Evolutionary conservation across 352 stramenopile species (phyloP), one percentile per base, ranked within the genome.

Genomic region (Globisporangium paroecandrum): DNA sequence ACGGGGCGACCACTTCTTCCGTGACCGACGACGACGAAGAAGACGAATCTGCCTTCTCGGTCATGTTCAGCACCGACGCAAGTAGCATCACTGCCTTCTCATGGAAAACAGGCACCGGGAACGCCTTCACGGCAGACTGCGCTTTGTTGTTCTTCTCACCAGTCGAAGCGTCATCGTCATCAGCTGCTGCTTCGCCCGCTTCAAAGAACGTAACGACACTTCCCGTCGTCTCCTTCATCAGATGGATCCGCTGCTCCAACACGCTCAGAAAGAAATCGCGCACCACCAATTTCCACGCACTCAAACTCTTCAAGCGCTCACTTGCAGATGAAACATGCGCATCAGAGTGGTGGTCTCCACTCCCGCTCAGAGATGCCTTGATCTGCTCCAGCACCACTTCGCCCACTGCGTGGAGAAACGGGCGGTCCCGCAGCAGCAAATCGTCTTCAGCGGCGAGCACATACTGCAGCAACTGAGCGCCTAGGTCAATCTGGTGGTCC

Each of bases 351-450:
- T 79, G 75, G 56, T 85, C 78, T 58, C 71, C 76, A 62, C 72
- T 85, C 13, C 53, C 75, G 13, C 69, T 68, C 13, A 78, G 65
- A 68, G 58, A 70, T 18, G 60, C 22, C 58, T 81, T 83, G 38
- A 85, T 72, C 61, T 87, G 79, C 15, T 89, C 76, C 5, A 92
- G 62, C 41, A 87, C 64, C 13, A 90, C 73, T 66, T 91, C 82
- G 8, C 74, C 75, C 6, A 94, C 65, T n/a, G 82, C 74, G 74
- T 94, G 81, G 22, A 94, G 75, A n/a, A 93, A 83, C 8, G 90
- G 77, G 56, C 83, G 79, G 69, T 94, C 84, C 24, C 82, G 84
- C 13, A 90, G 71, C 38, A 94, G 60, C n/a, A 80, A 58, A 34
- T 90, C 81, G 29, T 89, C 82, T 53, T 94, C 86, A 4, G 86